Base-by-base conservation (phyloP, 1,139 yeast genomes). In the Blastobotrys petasosporus region DNA sequence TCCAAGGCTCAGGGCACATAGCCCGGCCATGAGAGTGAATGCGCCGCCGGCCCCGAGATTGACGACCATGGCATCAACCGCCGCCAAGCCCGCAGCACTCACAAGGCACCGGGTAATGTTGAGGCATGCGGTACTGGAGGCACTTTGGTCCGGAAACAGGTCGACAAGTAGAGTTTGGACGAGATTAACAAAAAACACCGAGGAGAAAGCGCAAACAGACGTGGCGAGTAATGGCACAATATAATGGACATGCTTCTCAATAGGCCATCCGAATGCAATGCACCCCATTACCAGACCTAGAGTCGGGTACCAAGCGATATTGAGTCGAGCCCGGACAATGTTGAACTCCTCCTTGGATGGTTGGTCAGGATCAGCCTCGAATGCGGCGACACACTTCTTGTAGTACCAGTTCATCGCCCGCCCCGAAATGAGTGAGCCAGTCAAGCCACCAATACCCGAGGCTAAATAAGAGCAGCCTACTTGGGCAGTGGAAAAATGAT, bases 251-350 rank as follows among this genome's bases (percentile, higher is more conserved):
- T 69, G 61, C 20, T 70, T 59, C 36, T 75, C 68, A 4, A 85
- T 54, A 44, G 84, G 74, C 94, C 94, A 85, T 1, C 92, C 94
- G 65, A 76, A 84, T 0, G 77, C 64, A 1, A 79, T 51, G 4
- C 74, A 62, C 0, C 77, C 71, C 3, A 61, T 55, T 25, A 31
- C 59, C 6, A 37, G 70, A 49, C 49, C 34, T 1, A 50, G 42
- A 1, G 64, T 53, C 6, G 79, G 73, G 23, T 68, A 51, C 1
- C 59, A 52, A 1, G 63, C 49, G 16, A 54, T 56, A 2, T 56
- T 60, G 17, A 80, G 60, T 39, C 85, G 68, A 5, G 80, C 74
- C 33, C 66, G 68, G 48, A 76, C 71, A 23, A 79, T 68, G 50
- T 76, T 71, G 54, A 77, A 73, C 25, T 31, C 34, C 13, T 56